Evolutionary conservation across 305 asterid genomes (phyloP).

Genomic region (Plantago coronopus): DNA sequence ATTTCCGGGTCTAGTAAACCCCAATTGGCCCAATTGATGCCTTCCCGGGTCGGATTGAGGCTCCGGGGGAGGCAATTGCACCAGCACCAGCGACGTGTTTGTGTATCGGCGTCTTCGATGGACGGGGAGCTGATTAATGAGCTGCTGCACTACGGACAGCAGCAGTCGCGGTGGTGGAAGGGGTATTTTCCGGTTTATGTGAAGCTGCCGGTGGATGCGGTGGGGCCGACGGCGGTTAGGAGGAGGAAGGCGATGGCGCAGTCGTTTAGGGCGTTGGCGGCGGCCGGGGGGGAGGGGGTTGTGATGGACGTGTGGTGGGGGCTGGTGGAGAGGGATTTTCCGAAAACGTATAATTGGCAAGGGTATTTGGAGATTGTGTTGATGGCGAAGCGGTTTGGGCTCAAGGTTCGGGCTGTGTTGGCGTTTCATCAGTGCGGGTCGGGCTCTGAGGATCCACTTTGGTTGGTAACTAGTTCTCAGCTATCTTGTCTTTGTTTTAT

Average conservation of each 20-base stretch:
- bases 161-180: constrained; percentile 29
- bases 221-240: constrained; percentile 46
- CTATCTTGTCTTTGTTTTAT: neutral
- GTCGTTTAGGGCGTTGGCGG: constrained; percentile 63
- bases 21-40: constrained; percentile 22
- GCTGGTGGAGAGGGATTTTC: constrained; percentile 63
- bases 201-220: constrained; percentile 56
- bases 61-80: constrained; percentile 11
- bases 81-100: constrained; percentile 25
- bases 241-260: constrained; percentile 59
- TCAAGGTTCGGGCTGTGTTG: constrained; percentile 71
- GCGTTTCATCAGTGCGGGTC: constrained; percentile 78
- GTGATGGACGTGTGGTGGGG: constrained; percentile 98
- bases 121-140: constrained; percentile 57
- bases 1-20: constrained; percentile 29
- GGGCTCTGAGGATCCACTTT: constrained; percentile 51
- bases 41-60: constrained; percentile 18
- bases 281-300: constrained; percentile 82
- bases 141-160: constrained; percentile 35
- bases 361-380: constrained; percentile 67
- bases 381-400: constrained; percentile 53
- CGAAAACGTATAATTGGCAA: constrained; percentile 55
- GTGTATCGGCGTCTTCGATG: constrained; percentile 39
- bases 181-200: constrained; percentile 64
- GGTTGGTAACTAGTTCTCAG: constrained; percentile 45